Conservation (phyloP, 2,329 filamentous ascomycete species). For the Fusarium sp. region DNA sequence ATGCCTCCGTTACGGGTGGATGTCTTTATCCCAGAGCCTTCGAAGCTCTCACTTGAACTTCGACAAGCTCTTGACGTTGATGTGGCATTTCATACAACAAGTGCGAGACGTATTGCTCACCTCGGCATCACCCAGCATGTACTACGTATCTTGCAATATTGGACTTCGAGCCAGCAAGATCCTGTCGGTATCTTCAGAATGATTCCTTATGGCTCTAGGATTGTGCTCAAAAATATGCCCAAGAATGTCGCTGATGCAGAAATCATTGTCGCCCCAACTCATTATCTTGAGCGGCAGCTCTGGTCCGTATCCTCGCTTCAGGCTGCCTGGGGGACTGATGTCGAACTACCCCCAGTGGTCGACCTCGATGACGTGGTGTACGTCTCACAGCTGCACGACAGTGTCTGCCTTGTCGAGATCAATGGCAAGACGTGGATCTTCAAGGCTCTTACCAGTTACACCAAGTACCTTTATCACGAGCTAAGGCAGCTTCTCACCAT, state of each 20-base stretch:
- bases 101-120: conserved; percentile 58
- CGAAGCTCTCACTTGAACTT: conserved; percentile 54
- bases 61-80: conserved; percentile 60
- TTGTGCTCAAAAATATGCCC: conserved; percentile 64
- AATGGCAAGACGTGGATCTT: conserved; percentile 60
- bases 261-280: conserved; percentile 60
- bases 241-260: conserved; percentile 58
- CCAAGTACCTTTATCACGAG: conserved; percentile 72
- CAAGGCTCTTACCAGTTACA: conserved; percentile 67
- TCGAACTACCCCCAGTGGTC: conserved; percentile 58
- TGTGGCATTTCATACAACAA: conserved; percentile 66
- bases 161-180: conserved; percentile 54
- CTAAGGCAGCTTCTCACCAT: conserved; percentile 65
- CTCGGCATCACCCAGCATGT: conserved; percentile 66
- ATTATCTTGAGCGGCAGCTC: conserved; percentile 65
- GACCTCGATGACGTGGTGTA: conserved; percentile 63
- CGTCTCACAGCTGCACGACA: conserved; percentile 67
- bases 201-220: conserved; percentile 67
- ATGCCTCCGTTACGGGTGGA: conserved; percentile 66
- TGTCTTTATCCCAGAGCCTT: conserved; percentile 65
- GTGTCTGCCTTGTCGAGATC: conserved; percentile 65
- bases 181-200: conserved; percentile 53
- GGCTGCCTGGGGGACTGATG: conserved; percentile 56
- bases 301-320: conserved; percentile 57
- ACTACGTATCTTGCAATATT: conserved; percentile 63